phyloP scores from a whole-genome alignment of 2,329 filamentous ascomycete species.

The Neonectria faginata region DNA sequence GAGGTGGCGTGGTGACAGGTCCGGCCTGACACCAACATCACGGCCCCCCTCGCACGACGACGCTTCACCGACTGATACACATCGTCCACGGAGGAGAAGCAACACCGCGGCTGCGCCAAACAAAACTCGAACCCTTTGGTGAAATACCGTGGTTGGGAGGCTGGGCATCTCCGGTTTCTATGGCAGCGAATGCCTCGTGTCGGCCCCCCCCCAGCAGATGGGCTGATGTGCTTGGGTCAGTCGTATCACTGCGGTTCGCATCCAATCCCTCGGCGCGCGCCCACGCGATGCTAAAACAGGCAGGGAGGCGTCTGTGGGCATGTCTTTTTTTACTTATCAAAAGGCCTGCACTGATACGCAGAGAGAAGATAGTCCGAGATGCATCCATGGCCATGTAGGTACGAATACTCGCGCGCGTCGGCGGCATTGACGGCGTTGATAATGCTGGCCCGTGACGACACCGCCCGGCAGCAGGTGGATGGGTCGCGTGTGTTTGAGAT shows the following conservation, averaged over 20 bases:
- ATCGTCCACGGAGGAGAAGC: constrained; percentile 8
- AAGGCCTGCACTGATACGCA: constrained; percentile 17
- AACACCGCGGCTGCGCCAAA: constrained; percentile 8
- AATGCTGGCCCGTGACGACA: neutral
- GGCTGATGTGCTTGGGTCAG: constrained; percentile 33
- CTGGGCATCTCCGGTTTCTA: constrained; percentile 21
- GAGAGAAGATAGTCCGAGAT: constrained; percentile 15
- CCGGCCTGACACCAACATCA: neutral
- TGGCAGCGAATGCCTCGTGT: constrained; percentile 21
- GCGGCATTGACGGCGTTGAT: neutral
- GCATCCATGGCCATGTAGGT: neutral
- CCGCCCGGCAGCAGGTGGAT: neutral
- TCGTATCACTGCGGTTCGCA: constrained; percentile 36
- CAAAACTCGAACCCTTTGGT: neutral
- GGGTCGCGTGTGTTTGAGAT: neutral
- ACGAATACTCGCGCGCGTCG: neutral
- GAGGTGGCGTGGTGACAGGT: neutral
- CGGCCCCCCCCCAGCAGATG: constrained; percentile 27
- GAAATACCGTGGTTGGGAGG: neutral
- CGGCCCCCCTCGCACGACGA: neutral
- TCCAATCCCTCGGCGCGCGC: constrained; percentile 18
- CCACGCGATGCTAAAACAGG: constrained; percentile 22
- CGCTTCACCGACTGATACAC: constrained; percentile 2
- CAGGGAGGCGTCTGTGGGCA: constrained; percentile 18
- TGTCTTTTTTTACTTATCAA: constrained; percentile 6